Evolutionary conservation across 805 yeast species (phyloP).

Genomic region (Candida yuanshanica): DNA sequence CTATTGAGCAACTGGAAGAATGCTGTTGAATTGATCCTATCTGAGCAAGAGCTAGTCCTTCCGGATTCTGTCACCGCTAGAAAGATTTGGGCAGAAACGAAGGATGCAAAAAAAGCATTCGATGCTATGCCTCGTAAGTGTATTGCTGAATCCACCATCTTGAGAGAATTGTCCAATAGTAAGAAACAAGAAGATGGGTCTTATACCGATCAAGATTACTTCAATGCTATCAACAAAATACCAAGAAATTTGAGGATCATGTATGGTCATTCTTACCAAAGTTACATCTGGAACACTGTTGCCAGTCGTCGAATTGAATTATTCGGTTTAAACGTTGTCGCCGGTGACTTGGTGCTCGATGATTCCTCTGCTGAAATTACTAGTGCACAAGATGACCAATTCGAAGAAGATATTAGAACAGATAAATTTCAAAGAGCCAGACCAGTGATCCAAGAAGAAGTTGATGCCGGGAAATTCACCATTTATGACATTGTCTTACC

Average conservation of each 20-base stretch:
- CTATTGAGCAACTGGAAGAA: conserved; percentile 70
- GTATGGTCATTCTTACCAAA: conserved; percentile 97
- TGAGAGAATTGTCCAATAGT: conserved; percentile 53
- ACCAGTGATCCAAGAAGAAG: conserved; percentile 69
- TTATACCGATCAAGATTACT: conserved; percentile 51
- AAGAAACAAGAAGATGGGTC: conserved; percentile 40
- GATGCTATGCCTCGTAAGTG: conserved; percentile 82
- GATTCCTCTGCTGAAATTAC: conserved; percentile 9
- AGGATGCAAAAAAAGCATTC: conserved; percentile 59
- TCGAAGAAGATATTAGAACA: conserved; percentile 66
- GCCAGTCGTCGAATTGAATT: conserved; percentile 70
- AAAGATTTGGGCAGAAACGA: conserved; percentile 69
- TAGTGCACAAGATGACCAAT: conserved; percentile 37
- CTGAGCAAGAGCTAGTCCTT: conserved; percentile 79
- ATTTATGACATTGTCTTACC: conserved; percentile 88
- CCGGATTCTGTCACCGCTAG: conserved; percentile 85
- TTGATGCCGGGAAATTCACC: conserved; percentile 48
- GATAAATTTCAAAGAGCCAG: conserved; percentile 60
- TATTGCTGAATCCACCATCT: conserved; percentile 74
- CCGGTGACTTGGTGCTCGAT: conserved; percentile 72
- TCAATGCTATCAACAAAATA: conserved; percentile 78
- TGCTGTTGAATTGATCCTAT: conserved; percentile 72
- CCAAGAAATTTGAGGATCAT: conserved; percentile 89
- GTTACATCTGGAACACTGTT: conserved; percentile 88
- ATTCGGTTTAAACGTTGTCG: conserved; percentile 64